phyloP scores from a whole-genome alignment of 2,329 filamentous ascomycete species.

The Aspergillus nomiae region DNA sequence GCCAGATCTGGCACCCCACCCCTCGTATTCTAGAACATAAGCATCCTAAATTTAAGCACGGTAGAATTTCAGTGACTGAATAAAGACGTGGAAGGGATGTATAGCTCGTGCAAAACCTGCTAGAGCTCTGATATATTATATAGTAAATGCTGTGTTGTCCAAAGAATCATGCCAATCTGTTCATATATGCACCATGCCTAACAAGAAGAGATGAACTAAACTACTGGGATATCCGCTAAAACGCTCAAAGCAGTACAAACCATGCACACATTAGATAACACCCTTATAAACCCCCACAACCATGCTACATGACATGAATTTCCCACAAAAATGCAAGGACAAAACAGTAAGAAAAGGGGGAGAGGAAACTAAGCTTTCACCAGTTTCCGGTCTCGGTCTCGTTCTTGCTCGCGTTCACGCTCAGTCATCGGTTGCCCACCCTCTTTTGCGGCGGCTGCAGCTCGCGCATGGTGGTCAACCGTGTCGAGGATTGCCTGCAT shows the following conservation, averaged over 20 bases:
- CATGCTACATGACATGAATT: conserved; percentile 1
- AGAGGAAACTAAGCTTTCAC: conserved; percentile 22
- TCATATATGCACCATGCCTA: conserved; percentile 9
- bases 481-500: conserved; percentile 48
- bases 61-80: background rate
- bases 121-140: background rate
- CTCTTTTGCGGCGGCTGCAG: conserved; percentile 36
- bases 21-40: background rate
- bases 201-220: conserved; percentile 10
- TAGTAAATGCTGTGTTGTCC: background rate
- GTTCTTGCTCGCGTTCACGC: conserved; percentile 22
- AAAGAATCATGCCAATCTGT: background rate
- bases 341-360: conserved; percentile 10
- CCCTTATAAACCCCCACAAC: conserved; percentile 7
- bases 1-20: background rate
- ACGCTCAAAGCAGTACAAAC: conserved; percentile 21
- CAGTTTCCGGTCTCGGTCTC: conserved; percentile 33
- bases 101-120: background rate
- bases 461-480: conserved; percentile 40
- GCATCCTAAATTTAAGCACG: background rate
- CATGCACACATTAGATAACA: conserved; percentile 9
- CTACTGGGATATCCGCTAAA: conserved; percentile 28
- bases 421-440: conserved; percentile 14
- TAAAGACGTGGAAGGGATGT: background rate
- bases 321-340: background rate